Evolutionary conservation across 805 yeast genomes (phyloP).

Genomic region (Aciculoconidium aculeatum): DNA sequence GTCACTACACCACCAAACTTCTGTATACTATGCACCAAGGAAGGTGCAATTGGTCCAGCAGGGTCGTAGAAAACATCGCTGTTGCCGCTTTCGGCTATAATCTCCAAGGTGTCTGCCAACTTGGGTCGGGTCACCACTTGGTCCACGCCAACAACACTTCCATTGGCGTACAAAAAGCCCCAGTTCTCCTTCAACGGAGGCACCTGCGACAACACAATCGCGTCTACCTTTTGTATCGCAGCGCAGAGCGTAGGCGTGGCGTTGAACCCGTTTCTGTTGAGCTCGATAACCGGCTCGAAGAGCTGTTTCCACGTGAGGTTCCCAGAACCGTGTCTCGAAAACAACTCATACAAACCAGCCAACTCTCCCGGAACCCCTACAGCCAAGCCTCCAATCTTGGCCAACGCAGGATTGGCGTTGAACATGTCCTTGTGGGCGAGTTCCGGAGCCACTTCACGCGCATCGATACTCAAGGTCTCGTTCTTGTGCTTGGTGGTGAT

Average conservation of each 20-base stretch:
- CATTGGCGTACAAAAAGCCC: constrained; percentile 36
- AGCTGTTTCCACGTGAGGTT: constrained; percentile 65
- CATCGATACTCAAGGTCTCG: constrained; percentile 64
- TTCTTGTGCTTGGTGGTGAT: constrained; percentile 36
- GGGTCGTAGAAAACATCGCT: constrained; percentile 80
- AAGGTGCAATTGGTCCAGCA: constrained; percentile 61
- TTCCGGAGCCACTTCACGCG: constrained; percentile 83
- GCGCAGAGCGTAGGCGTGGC: constrained; percentile 19
- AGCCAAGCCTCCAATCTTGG: constrained; percentile 82
- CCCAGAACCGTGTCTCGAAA: constrained; percentile 62
- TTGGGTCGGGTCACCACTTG: constrained; percentile 55
- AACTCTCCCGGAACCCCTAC: constrained; percentile 89
- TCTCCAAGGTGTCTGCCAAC: constrained; percentile 60
- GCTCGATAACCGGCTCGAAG: constrained; percentile 65
- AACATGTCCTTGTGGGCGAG: constrained; percentile 63
- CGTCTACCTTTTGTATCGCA: constrained; percentile 27
- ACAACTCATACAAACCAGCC: constrained; percentile 69
- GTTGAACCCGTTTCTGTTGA: constrained; percentile 61
- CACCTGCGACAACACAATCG: constrained; percentile 18
- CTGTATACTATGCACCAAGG: constrained; percentile 46
- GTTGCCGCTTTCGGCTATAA: constrained; percentile 73
- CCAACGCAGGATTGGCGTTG: constrained; percentile 36
- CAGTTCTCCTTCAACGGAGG: constrained; percentile 40
- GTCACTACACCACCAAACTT: constrained; percentile 63
- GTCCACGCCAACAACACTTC: constrained; percentile 40